Percentiles rank a stretch among this genome's conserved stretches.
Conservation (phyloP, 208 protist species). For the Balamuthia mandrillaris region DNA sequence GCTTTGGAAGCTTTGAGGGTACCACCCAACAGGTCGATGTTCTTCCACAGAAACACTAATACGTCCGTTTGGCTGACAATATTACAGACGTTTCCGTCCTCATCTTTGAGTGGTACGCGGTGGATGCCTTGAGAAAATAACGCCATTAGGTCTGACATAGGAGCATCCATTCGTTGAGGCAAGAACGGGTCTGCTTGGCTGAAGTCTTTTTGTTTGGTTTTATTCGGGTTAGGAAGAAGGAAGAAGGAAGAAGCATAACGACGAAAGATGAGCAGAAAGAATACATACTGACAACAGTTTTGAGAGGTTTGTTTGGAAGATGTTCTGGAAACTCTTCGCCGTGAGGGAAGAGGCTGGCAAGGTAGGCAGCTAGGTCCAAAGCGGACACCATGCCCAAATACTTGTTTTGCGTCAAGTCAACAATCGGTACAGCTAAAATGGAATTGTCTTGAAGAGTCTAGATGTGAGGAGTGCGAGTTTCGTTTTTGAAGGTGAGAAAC, state of each 20-base stretch:
- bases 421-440: neutral
- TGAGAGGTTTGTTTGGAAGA: constrained; percentile 1
- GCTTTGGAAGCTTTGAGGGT: neutral
- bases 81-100: neutral
- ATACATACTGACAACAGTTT: constrained; percentile 16
- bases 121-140: neutral
- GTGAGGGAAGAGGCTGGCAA: constrained; percentile 21
- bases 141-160: neutral
- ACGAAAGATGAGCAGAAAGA: too few species aligned
- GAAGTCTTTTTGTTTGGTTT: too few species aligned
- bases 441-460: too few species aligned
- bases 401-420: neutral
- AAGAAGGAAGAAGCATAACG: too few species aligned
- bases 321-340: neutral
- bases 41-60: neutral
- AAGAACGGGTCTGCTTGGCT: constrained; percentile 16
- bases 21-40: neutral
- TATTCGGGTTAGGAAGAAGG: too few species aligned
- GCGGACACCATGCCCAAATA: constrained; percentile 19
- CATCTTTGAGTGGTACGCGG: neutral
- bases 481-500: neutral
- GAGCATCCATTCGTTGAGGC: neutral
- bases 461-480: neutral
- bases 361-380: neutral
- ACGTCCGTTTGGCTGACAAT: constrained; percentile 14